These are phyloP conservation scores for Yamadazyma insecticola DNA, from an alignment of 805 yeast species.

Conservation along the genomic window DNA sequence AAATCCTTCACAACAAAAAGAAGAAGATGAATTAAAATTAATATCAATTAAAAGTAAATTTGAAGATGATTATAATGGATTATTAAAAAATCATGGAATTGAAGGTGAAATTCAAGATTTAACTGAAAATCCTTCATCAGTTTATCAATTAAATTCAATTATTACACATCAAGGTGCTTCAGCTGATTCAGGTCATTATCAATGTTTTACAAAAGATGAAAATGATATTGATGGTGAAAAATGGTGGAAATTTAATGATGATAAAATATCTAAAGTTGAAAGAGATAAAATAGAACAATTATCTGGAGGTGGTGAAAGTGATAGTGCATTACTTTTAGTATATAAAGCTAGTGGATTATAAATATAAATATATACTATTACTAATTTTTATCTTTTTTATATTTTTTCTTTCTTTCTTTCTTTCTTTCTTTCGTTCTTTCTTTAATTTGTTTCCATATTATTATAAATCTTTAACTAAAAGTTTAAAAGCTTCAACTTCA, in stretches of 20 bases:
- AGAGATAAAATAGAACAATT: constrained; percentile 78
- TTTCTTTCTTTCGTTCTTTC: no score
- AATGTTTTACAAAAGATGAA: constrained; percentile 76
- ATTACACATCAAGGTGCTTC: constrained; percentile 93
- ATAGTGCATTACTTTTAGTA: constrained; percentile 83
- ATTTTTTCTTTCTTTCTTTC: constrained; percentile 1
- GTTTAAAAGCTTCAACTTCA: constrained; percentile 66
- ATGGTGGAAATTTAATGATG: constrained; percentile 97
- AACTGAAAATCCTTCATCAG: constrained; percentile 82
- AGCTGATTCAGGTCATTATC: constrained; percentile 97
- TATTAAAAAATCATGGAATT: constrained; percentile 34
- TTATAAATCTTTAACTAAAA: constrained; percentile 47
- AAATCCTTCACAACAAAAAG: constrained; percentile 52
- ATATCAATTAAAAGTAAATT: constrained; percentile 48
- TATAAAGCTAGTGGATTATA: constrained; percentile 75
- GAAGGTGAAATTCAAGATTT: constrained; percentile 21
- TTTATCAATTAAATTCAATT: constrained; percentile 77
- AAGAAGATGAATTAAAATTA: constrained; percentile 48
- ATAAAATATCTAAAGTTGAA: constrained; percentile 72
- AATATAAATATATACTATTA: constrained; percentile 1
- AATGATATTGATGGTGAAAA: constrained; percentile 58
- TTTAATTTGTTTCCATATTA: no score
- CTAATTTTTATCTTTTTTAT: constrained; percentile 1
- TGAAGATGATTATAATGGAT: constrained; percentile 38
- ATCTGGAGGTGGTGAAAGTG: constrained; percentile 98